phyloP scores from a whole-genome alignment of 257 asterid genomes.

The Nicotiana undulata region DNA sequence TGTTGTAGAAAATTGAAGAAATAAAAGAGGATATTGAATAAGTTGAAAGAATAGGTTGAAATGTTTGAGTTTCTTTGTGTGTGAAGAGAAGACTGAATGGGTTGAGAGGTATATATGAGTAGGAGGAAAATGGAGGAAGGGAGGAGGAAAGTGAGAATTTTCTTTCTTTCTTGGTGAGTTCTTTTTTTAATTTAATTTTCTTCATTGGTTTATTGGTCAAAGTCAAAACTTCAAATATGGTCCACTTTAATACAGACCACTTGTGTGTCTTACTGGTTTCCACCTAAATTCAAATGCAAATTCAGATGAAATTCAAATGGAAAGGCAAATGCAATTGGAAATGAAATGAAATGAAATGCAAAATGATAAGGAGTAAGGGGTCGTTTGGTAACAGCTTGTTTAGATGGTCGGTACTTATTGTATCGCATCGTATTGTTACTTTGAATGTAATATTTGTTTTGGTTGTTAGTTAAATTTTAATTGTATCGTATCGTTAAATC shows the following conservation, averaged over 20 bases:
- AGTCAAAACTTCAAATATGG: constrained; percentile 57
- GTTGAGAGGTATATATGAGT: constrained; percentile 29
- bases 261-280: constrained; percentile 43
- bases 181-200: neutral
- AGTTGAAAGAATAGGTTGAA: neutral
- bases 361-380: neutral
- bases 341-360: constrained; percentile 21
- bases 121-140: constrained; percentile 17
- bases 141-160: constrained; percentile 63
- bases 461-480: too few relatives aligned
- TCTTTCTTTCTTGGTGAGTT: constrained; percentile 37
- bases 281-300: constrained; percentile 7
- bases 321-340: constrained; percentile 12
- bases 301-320: constrained; percentile 17
- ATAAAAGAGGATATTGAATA: neutral
- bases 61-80: neutral
- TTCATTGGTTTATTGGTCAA: constrained; percentile 29
- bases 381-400: too few relatives aligned
- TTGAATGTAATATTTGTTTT: too few relatives aligned
- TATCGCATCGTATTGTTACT: too few relatives aligned
- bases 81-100: constrained; percentile 15
- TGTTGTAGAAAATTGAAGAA: neutral
- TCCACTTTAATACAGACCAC: constrained; percentile 39
- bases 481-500: too few relatives aligned
- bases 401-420: too few relatives aligned